These are phyloP conservation scores for Lactifluus subvellereus DNA, from an alignment of 768 basidiomycete genomes.

Conservation along the genomic window DNA sequence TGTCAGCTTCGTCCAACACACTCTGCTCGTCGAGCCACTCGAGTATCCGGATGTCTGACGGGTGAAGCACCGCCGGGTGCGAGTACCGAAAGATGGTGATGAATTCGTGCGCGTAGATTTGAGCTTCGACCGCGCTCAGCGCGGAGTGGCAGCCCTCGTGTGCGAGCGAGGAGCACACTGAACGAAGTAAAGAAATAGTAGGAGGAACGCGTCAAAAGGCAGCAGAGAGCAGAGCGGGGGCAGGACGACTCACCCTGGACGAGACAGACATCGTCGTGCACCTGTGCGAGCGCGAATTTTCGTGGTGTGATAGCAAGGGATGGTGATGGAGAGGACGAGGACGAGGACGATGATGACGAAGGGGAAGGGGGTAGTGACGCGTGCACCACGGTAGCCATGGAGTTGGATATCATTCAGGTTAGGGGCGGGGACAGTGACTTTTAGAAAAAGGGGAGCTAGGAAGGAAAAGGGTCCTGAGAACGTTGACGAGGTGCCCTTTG, in stretches of 20 bases:
- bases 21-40: conserved; percentile 30
- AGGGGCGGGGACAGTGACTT: background rate
- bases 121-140: conserved; percentile 31
- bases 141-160: conserved; percentile 27
- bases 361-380: conserved; percentile 1
- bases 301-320: background rate
- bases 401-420: background rate
- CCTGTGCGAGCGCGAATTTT: conserved; percentile 25
- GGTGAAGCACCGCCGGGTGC: conserved; percentile 32
- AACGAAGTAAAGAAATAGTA: background rate
- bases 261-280: conserved; percentile 25
- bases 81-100: conserved; percentile 38
- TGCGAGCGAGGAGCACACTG: conserved; percentile 19
- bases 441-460: background rate
- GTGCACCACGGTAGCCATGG: conserved; percentile 14
- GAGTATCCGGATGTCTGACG: conserved; percentile 34
- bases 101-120: conserved; percentile 36
- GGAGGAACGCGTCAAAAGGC: background rate
- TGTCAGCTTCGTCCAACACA: conserved; percentile 33
- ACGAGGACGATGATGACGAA: background rate
- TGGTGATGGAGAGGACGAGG: background rate
- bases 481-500: background rate
- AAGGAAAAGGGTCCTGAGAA: background rate
- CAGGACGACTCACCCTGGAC: conserved; percentile 22
- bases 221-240: background rate